phyloP scores from a whole-genome alignment of 176 grass and related monocot species.

The Bolboschoenus planiculmis region DNA sequence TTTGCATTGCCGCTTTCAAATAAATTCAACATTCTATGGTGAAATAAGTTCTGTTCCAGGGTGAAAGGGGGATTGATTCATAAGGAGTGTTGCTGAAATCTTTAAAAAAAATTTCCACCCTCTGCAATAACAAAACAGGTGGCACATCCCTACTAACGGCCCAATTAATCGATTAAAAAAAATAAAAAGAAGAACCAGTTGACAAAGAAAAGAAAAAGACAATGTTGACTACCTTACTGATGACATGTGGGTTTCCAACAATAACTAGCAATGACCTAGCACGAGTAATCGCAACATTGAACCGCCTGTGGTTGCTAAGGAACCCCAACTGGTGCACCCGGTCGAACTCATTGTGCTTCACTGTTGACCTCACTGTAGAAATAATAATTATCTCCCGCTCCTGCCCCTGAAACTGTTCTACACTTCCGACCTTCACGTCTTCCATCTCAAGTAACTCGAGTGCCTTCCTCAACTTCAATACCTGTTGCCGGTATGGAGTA shows the following conservation, averaged over 20 bases:
- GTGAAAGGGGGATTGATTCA: too few relatives aligned
- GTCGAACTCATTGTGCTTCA: constrained; percentile 81
- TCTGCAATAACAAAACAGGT: background rate
- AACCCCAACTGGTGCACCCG: constrained; percentile 81
- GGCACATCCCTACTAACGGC: background rate
- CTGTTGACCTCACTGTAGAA: constrained; percentile 86
- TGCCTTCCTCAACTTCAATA: constrained; percentile 66
- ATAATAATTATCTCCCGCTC: constrained; percentile 89
- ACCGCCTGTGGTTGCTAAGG: constrained; percentile 66
- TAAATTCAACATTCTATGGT: background rate
- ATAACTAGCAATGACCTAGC: constrained; percentile 81
- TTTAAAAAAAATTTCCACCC: background rate
- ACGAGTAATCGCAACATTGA: constrained; percentile 88
- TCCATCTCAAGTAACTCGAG: constrained; percentile 66
- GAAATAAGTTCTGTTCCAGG: background rate
- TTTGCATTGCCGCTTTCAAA: too few relatives aligned
- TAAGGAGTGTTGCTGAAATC: background rate
- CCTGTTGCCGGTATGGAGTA: constrained; percentile 89
- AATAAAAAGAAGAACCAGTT: background rate
- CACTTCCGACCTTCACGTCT: constrained; percentile 75
- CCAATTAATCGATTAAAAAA: background rate
- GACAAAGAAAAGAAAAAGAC: background rate
- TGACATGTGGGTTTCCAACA: constrained; percentile 84
- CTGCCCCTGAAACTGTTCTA: constrained; percentile 93
- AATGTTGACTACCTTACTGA: constrained; percentile 55